Conservation (phyloP, 2,329 filamentous ascomycete species). For the Orbilia blumenaviensis region DNA sequence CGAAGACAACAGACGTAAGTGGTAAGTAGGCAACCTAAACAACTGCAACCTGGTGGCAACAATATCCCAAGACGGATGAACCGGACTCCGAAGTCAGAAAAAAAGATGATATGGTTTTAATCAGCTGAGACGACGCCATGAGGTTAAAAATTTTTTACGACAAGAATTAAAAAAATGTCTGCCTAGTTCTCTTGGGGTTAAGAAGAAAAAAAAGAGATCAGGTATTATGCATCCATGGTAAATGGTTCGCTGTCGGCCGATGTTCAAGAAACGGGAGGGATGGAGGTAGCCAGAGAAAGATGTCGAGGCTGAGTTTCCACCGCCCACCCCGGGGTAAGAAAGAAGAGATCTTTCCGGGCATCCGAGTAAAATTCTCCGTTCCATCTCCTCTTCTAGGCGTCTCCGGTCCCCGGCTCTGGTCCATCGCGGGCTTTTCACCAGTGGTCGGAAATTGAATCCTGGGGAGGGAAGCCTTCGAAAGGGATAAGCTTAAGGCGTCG, state of each 20-base stretch:
- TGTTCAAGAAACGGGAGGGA: too few species aligned
- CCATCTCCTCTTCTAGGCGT: neutral
- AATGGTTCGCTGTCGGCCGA: conserved; percentile 10
- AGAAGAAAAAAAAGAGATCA: too few species aligned
- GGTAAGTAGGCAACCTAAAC: too few species aligned
- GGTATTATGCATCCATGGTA: conserved; percentile 1
- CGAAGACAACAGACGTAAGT: neutral
- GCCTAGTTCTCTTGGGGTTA: conserved; percentile 4
- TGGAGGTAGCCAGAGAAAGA: neutral
- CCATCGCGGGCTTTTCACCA: neutral
- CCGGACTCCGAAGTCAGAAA: neutral
- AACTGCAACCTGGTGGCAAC: neutral
- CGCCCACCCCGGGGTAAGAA: neutral
- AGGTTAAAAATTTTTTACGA: neutral
- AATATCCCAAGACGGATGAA: neutral
- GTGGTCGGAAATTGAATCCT: conserved; percentile 6
- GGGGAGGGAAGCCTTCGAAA: neutral
- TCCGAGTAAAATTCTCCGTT: neutral
- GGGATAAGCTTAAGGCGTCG: neutral
- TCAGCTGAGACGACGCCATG: neutral
- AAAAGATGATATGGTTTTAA: neutral
- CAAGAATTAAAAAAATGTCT: neutral
- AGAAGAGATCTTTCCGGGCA: neutral
- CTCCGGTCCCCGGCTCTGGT: neutral
- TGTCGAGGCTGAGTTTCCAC: conserved; percentile 17